Base-by-base conservation (phyloP, 148 eudicot species). In the Amaranthus palmeri region DNA sequence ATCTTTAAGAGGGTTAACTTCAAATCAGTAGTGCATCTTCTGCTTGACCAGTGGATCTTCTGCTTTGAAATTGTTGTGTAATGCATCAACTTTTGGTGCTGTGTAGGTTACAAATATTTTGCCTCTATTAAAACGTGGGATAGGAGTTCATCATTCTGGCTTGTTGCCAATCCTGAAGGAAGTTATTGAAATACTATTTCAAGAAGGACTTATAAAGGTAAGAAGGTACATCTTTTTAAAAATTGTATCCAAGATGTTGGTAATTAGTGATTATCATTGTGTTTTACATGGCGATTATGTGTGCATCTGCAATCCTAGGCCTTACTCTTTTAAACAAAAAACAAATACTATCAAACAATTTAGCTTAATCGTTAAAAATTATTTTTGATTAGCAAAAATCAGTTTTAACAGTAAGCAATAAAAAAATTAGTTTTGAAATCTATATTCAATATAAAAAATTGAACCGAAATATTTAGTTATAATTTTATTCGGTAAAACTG, bases 61-160 rank as follows among this genome's bases (percentile, higher is more conserved):
- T 43, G 62, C 65, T 58, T 61, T 42, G 64, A 10, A 47, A 50
- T 18, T 51, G 47, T 44, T 60, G n/a, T 53, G 15, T 70, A 51
- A 65, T 59, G 56, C 45, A 10, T 55, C 2, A 0, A 11, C 47
- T 55, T 71, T 77, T 68, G 56, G 65, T 72, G 40, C n/a, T 50
- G 64, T 66, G 13, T 80, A 95, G 99, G 99, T 95, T 73, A 86
- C 99, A 54, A 95, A 95, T 79, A 84, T 95, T 92, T 85, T 95
- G 57, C 99, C 99, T 50, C 82, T 95, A 45, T 80, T 95, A 82
- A 92, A 91, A 86, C 96, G 99, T 73, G 99, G 99, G 71, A 95
- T 95, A 68, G 97, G 99, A 61, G 99, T 95, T 76, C 99, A 95
- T 84, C 99, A 95, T 85, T 95, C 99, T 83, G 99, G 99, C 44